Base-by-base conservation (phyloP, 2,329 filamentous ascomycete genomes). In the Alternaria arbusti region DNA sequence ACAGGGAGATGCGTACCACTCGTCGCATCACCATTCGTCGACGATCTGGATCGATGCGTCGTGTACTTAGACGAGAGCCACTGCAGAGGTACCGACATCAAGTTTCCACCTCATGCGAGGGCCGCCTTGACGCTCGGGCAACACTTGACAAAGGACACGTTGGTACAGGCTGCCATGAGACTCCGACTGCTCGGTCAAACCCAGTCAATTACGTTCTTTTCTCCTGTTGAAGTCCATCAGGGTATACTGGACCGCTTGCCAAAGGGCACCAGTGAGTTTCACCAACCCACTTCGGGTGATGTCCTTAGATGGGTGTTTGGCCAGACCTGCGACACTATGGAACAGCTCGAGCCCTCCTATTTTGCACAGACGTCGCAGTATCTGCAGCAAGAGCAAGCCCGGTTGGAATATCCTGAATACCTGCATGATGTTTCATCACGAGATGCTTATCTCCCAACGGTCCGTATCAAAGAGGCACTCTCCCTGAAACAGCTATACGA, bases 121-220 rank as follows among this genome's bases (percentile, higher is more conserved):
- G 88, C 84, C 0, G 88, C 87, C 0, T 68, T 90, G 1, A 90
- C 88, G 0, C 75, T 90, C 0, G 86, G 85, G 0, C 79, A 86
- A 0, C 82, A 84, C 1, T 84, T 88, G 57, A 88, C 86, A 0
- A 90, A 90, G 62, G 88, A 90, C 59, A 83, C 86, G 9, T 84
- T 86, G 0, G 87, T 89, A 0, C 88, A 91, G 87, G 89, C 89
- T 57, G 88, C 89, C 0, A 91, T 91, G 89, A 80, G 89, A 62
- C 75, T 91, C 0, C 83, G 90, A 2, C 86, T 90, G 49, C 79
- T 92, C 0, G 84, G 79, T 0, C 82, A 81, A 2, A 86, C 86
- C 0, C 88, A 91, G 59, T 86, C 85, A 0, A 73, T 91, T 0
- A 76, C 78, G 0, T 86, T 85, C 52, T 83, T 88, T 20, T 84